Conservation (phyloP, 306 rosid genomes). For the Vicia sativa region DNA sequence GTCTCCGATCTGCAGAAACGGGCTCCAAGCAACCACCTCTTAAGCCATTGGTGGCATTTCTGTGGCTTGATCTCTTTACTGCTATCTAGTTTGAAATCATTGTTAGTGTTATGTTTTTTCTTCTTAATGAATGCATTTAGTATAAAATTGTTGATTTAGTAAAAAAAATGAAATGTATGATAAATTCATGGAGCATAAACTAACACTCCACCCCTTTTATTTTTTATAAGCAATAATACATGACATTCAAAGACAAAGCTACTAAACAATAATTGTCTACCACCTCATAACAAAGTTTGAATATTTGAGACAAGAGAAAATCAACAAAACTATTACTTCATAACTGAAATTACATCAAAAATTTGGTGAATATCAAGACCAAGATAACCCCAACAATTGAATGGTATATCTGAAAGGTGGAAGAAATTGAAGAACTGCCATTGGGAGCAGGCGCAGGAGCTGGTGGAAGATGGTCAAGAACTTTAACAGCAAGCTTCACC, state of each 20-base stretch:
- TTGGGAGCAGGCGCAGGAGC: constrained; percentile 30
- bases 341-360: constrained; percentile 1
- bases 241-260: background rate
- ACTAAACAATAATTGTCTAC: background rate
- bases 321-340: background rate
- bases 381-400: constrained; percentile 20
- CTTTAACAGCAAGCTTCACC: constrained; percentile 53
- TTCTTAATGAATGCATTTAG: background rate
- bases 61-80: too few relatives aligned
- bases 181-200: background rate
- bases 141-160: constrained; percentile 3
- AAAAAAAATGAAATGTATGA: background rate
- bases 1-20: too few relatives aligned
- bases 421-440: constrained; percentile 10
- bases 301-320: background rate
- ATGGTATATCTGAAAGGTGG: background rate
- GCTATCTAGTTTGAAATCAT: too few relatives aligned
- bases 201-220: background rate
- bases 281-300: background rate
- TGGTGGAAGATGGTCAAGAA: constrained; percentile 23
- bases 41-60: too few relatives aligned
- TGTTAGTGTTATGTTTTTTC: too few relatives aligned
- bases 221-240: too few relatives aligned
- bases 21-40: too few relatives aligned
- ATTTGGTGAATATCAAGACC: constrained; percentile 4